Evolutionary conservation across 225 moss, liverwort and hornwort species (phyloP).

Genomic region (Sphagnum contortum): DNA sequence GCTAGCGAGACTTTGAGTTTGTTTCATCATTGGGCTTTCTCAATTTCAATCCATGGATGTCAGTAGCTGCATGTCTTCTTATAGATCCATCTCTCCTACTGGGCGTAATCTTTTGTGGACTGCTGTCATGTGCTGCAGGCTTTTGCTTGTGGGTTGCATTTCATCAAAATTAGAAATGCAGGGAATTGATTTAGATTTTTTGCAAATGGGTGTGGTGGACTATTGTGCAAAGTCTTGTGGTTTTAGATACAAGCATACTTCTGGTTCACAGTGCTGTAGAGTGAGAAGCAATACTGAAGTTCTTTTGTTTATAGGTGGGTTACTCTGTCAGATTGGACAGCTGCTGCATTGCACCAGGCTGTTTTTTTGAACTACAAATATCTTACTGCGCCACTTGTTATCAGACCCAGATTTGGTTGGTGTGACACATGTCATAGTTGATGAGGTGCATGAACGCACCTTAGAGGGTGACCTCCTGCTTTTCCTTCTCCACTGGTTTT

Average conservation of each 20-base stretch:
- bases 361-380: slow-evolving; percentile 65
- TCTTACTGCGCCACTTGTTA: slow-evolving; percentile 50
- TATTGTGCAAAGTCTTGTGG: too few species aligned
- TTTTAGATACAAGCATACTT: too few species aligned
- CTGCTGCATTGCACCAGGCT: slow-evolving; percentile 59
- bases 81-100: too few species aligned
- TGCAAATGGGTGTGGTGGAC: too few species aligned
- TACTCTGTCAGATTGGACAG: slow-evolving; percentile 60
- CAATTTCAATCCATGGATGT: too few species aligned
- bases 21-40: neutral
- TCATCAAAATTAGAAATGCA: too few species aligned
- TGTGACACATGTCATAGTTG: slow-evolving; percentile 67
- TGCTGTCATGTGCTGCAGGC: too few species aligned
- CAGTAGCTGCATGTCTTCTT: too few species aligned
- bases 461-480: slow-evolving; percentile 68
- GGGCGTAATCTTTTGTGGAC: too few species aligned
- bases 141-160: too few species aligned
- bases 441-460: slow-evolving; percentile 75
- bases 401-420: slow-evolving; percentile 52
- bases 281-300: neutral
- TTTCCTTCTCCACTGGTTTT: slow-evolving; percentile 45
- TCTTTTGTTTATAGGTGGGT: slow-evolving; percentile 43
- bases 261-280: too few species aligned
- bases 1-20: slow-evolving; percentile 63
- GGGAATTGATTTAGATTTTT: too few species aligned